Conservation (phyloP, 2,329 filamentous ascomycete species). For the Aotearoamyces nothofagi region DNA sequence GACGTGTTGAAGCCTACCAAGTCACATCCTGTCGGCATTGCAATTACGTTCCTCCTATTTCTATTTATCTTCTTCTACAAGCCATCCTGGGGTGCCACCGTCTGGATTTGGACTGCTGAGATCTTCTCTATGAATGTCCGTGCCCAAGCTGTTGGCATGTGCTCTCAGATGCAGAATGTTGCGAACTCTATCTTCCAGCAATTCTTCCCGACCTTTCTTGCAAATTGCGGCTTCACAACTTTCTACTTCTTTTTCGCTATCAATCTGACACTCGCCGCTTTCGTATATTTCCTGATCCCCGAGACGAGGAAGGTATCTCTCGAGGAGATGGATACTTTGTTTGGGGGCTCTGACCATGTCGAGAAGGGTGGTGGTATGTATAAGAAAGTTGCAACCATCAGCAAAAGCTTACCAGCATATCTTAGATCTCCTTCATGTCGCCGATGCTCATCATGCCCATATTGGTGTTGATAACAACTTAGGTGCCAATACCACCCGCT, state of each 20-base stretch:
- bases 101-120: constrained; percentile 58
- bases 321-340: constrained; percentile 39
- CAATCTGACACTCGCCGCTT: constrained; percentile 29
- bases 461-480: constrained; percentile 23
- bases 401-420: too few relatives aligned
- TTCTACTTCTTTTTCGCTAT: constrained; percentile 38
- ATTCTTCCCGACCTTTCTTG: constrained; percentile 53
- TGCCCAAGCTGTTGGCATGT: constrained; percentile 56
- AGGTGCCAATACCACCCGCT: too few relatives aligned
- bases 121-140: constrained; percentile 60
- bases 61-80: constrained; percentile 54
- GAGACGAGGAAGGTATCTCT: constrained; percentile 38
- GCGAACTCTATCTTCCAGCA: constrained; percentile 54
- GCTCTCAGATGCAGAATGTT: constrained; percentile 42
- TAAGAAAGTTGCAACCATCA: too few relatives aligned
- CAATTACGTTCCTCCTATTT: constrained; percentile 55
- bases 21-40: constrained; percentile 42
- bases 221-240: constrained; percentile 29
- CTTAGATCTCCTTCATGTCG: constrained; percentile 12
- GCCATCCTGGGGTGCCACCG: constrained; percentile 53
- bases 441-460: constrained; percentile 13
- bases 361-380: constrained; percentile 18
- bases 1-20: too few relatives aligned
- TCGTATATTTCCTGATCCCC: constrained; percentile 34
- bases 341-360: constrained; percentile 23